Evolutionary conservation across 2,329 filamentous ascomycete genomes (phyloP).

Genomic region (Akanthomyces dipterigenus): DNA sequence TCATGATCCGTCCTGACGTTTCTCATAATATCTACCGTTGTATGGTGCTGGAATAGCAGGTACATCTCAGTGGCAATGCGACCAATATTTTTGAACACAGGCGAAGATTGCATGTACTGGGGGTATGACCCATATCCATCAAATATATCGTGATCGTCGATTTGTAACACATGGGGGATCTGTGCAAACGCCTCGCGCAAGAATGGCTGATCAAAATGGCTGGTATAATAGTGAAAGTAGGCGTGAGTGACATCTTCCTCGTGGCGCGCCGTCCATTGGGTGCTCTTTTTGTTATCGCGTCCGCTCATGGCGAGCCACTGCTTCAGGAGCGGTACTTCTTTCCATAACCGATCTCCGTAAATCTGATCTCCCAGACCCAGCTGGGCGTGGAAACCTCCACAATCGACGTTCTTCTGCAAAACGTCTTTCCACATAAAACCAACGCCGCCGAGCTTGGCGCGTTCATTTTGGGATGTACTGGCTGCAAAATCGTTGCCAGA

Average conservation of each 20-base stretch:
- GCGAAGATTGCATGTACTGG: slow-evolving; percentile 95
- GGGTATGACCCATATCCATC: slow-evolving; percentile 97
- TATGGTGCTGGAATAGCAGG: slow-evolving; percentile 95
- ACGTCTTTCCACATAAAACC: slow-evolving; percentile 99
- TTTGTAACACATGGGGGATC: slow-evolving; percentile 86
- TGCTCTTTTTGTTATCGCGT: slow-evolving; percentile 85
- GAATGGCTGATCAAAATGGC: slow-evolving; percentile 95
- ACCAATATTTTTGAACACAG: slow-evolving; percentile 98
- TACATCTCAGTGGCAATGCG: slow-evolving; percentile 97
- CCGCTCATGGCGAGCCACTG: slow-evolving; percentile 93
- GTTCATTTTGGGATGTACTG: slow-evolving; percentile 78
- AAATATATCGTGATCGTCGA: slow-evolving; percentile 98
- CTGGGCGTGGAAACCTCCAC: slow-evolving; percentile 91
- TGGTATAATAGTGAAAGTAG: slow-evolving; percentile 98
- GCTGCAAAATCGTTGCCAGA: slow-evolving; percentile 94
- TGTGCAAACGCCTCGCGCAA: slow-evolving; percentile 93
- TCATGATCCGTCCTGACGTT: slow-evolving; percentile 84
- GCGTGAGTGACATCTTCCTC: slow-evolving; percentile 94
- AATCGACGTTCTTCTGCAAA: slow-evolving; percentile 92
- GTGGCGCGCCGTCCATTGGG: slow-evolving; percentile 86
- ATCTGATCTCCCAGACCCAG: slow-evolving; percentile 91
- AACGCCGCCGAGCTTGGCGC: slow-evolving; percentile 77
- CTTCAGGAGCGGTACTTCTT: slow-evolving; percentile 85
- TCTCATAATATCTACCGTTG: slow-evolving; percentile 84
- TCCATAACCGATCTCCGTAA: slow-evolving; percentile 92